Evolutionary conservation across 2,329 filamentous ascomycete genomes (phyloP).

Genomic region (Sarocladiaceae sp.): DNA sequence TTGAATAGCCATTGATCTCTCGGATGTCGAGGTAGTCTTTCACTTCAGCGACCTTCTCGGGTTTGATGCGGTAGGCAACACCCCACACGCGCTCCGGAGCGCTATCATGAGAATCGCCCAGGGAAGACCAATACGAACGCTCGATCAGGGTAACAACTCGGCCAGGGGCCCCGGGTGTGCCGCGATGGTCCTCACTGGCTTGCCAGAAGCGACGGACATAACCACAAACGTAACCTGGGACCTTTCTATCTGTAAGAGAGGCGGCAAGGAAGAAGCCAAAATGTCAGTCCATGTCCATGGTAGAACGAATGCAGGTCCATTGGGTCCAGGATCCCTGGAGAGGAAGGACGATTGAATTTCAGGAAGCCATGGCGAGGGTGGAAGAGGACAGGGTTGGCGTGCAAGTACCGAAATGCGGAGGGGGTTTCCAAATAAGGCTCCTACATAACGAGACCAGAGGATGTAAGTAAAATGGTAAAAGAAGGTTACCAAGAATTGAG

Average conservation of each 20-base stretch:
- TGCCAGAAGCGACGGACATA: constrained; percentile 98
- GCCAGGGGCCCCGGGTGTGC: constrained; percentile 81
- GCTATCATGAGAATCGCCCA: constrained; percentile 63
- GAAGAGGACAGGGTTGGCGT: neutral
- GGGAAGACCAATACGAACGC: constrained; percentile 73
- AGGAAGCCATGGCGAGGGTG: too few relatives aligned
- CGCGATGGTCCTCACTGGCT: constrained; percentile 84
- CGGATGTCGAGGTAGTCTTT: constrained; percentile 89
- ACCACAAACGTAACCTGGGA: constrained; percentile 87
- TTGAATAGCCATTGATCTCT: constrained; percentile 95
- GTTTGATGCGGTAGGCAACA: constrained; percentile 80
- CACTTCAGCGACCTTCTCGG: constrained; percentile 71
- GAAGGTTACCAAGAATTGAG: neutral
- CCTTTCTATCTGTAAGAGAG: constrained; percentile 60
- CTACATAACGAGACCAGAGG: constrained; percentile 29
- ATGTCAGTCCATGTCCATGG: constrained; percentile 1
- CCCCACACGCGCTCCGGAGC: constrained; percentile 77
- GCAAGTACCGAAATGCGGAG: constrained; percentile 80
- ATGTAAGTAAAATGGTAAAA: constrained; percentile 5
- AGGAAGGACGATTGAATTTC: too few relatives aligned
- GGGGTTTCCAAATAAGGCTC: constrained; percentile 97
- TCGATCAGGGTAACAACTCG: constrained; percentile 92
- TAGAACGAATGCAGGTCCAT: neutral
- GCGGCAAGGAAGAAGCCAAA: constrained; percentile 4
- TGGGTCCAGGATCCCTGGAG: neutral